Evolutionary conservation across 495 filamentous ascomycete species (phyloP).

Genomic region (Neurospora africana): DNA sequence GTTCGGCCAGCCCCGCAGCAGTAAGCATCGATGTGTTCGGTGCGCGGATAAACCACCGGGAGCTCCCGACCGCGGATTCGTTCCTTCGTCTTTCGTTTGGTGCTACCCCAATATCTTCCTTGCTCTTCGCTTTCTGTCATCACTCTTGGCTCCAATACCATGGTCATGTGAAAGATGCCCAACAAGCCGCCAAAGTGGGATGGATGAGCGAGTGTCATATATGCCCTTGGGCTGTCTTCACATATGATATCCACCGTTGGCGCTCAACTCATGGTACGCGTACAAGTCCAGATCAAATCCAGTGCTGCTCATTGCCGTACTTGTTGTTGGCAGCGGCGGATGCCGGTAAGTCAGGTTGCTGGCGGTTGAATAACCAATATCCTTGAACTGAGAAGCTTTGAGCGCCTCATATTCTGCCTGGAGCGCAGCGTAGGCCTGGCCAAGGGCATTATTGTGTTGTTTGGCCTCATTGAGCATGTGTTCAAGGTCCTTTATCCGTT

Average conservation of each 20-base stretch:
- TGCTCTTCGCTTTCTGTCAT: not conserved
- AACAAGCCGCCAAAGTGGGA: not conserved
- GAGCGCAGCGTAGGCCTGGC: conserved; percentile 30
- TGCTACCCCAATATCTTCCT: not conserved
- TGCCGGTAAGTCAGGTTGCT: conserved; percentile 8
- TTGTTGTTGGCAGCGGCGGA: conserved; percentile 8
- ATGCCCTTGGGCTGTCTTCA: not conserved
- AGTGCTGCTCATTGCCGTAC: conserved; percentile 8
- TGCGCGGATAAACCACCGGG: not conserved
- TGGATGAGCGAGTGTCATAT: not conserved
- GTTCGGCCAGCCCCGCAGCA: not conserved
- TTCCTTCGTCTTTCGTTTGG: not conserved
- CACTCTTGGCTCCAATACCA: not conserved
- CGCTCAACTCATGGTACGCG: conserved; percentile 19
- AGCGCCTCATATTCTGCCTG: conserved; percentile 32
- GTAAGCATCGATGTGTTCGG: not conserved
- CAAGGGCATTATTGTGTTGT: conserved; percentile 32
- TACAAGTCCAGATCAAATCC: conserved; percentile 20
- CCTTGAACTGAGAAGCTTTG: conserved; percentile 21
- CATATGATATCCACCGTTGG: not conserved
- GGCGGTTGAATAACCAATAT: conserved; percentile 10
- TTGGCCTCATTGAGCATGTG: conserved; percentile 53
- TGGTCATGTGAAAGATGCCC: not conserved
- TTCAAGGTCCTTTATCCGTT: conserved; percentile 71
- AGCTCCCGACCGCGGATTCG: not conserved